Evolutionary conservation across 257 asterid species (phyloP).

Genomic region (Solanum bulbocastanum): DNA sequence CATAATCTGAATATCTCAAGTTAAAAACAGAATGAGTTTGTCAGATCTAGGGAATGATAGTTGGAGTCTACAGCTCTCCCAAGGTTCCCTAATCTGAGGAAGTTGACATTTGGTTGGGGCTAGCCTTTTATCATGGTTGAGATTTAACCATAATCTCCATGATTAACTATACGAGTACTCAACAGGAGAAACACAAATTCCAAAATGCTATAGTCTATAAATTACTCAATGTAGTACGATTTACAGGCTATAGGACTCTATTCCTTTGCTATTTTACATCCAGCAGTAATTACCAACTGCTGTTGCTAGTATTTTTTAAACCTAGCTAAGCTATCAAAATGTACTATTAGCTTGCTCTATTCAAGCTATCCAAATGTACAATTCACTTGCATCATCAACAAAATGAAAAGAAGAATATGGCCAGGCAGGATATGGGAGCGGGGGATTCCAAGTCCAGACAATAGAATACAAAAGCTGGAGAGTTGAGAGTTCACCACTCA

Average conservation of each 20-base stretch:
- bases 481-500: constrained; percentile 8
- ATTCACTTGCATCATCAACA: background rate
- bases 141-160: background rate
- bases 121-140: background rate
- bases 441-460: background rate
- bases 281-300: background rate
- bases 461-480: background rate
- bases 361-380: background rate
- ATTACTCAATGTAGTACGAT: background rate
- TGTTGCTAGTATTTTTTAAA: background rate
- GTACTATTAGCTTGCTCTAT: background rate
- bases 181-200: background rate
- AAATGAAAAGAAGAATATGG: background rate
- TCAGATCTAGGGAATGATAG: background rate
- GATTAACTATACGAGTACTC: background rate
- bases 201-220: background rate
- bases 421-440: background rate
- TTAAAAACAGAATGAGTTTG: no score
- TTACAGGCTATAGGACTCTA: background rate
- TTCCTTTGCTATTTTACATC: background rate
- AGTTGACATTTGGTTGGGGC: background rate
- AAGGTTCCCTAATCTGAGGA: background rate
- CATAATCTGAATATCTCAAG: background rate
- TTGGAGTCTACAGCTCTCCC: background rate
- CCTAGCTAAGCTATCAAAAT: background rate